These are phyloP conservation scores for Aureobasidium zeae DNA, from an alignment of 2,329 filamentous ascomycete species.

Conservation along the genomic window DNA sequence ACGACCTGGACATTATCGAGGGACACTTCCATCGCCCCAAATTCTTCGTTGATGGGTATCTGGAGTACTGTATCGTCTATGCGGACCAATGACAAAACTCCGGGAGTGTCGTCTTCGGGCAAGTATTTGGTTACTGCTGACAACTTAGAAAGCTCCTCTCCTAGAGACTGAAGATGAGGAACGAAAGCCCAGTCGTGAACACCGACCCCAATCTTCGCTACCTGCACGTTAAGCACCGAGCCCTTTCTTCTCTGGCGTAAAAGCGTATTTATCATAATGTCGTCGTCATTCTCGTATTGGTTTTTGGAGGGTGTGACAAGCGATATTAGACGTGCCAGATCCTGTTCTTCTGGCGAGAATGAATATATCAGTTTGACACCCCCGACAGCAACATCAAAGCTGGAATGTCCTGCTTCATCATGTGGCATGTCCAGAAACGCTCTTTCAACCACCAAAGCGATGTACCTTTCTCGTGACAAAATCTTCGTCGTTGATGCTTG, in stretches of 20 bases:
- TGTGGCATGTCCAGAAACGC: constrained; percentile 61
- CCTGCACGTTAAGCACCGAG: constrained; percentile 61
- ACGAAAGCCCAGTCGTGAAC: constrained; percentile 58
- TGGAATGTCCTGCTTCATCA: constrained; percentile 39
- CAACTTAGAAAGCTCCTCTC: constrained; percentile 69
- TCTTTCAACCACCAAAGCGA: constrained; percentile 65
- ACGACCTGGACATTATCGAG: constrained; percentile 59
- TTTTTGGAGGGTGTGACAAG: constrained; percentile 87
- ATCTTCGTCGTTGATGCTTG: constrained; percentile 76
- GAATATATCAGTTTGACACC: constrained; percentile 66
- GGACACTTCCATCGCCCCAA: constrained; percentile 55
- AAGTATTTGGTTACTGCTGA: constrained; percentile 89
- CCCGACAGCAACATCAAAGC: constrained; percentile 45
- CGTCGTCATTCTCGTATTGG: constrained; percentile 80
- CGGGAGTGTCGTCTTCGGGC: constrained; percentile 88
- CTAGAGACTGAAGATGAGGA: constrained; percentile 58
- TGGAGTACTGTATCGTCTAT: constrained; percentile 53
- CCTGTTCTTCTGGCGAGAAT: constrained; percentile 61
- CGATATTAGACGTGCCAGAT: constrained; percentile 72
- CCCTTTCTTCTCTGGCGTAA: constrained; percentile 80
- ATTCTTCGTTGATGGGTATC: constrained; percentile 55
- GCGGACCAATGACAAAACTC: constrained; percentile 64
- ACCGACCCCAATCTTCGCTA: constrained; percentile 55
- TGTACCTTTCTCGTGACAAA: constrained; percentile 61
- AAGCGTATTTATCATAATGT: constrained; percentile 89